Base-by-base conservation (phyloP, 768 basidiomycete species). In the Termitomyces sp. region DNA sequence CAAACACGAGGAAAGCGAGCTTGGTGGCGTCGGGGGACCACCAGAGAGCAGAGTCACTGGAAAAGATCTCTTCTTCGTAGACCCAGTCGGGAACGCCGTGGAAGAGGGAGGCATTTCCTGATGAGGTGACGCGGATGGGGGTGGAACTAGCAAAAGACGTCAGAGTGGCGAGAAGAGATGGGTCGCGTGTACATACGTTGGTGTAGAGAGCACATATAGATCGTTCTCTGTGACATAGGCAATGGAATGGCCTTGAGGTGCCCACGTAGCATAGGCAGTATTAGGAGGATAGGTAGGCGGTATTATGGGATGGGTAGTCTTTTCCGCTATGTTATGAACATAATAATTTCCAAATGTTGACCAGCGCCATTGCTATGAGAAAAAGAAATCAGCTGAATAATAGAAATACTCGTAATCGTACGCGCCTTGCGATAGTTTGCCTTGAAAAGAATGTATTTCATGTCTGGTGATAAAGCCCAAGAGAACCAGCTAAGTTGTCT, bases 51-150 rank as follows among this genome's bases (percentile, higher is more conserved):
- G 71, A 85, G 67, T 94, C 84, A 39, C 74, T 68, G 3, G 79
- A 74, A 64, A 94, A 89, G 24, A 98, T 85, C 69, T 97, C 94
- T 68, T 96, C 93, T 70, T 96, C 94, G 71, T 95, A 95, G 5
- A 98, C 96, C 96, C 97, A 98, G 69, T 97, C 94, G 0, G 94
- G 92, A 2, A 97, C 90, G 7, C 97, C 97, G 66, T 98, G 86
- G 78, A 98, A 97, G 16, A 95, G 78, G 0, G 89, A 88, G 0
- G 84, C 80, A 52, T 88, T 91, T 0, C 97, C 97, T 14, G 87
- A 83, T 1, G 78, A 75, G 2, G 96, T 99, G 10, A 98, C 79
- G 10, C 88, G 87, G 50, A 95, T 87, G 10, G 87, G 76, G 14
- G 75, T 63, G 1, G 77, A 68, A 3, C 69, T 8, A 72, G 64